Evolutionary conservation across 495 filamentous ascomycete species (phyloP).

Genomic region (Trichoderma asperelloides): DNA sequence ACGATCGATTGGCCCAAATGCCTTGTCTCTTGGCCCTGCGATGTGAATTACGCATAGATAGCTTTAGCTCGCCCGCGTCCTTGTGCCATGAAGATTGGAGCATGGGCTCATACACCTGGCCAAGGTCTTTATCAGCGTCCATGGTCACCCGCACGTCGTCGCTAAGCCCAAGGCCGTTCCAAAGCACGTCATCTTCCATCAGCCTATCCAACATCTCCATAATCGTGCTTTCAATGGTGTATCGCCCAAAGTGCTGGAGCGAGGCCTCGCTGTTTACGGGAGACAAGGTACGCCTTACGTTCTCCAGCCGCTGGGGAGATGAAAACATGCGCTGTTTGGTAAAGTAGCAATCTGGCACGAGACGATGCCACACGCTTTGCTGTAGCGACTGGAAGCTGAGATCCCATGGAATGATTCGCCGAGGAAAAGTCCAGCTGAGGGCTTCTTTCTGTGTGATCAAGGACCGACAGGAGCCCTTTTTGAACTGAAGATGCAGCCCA

Average conservation of each 20-base stretch:
- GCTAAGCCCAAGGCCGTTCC: constrained; percentile 18
- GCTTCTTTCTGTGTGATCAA: constrained; percentile 24
- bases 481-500: neutral
- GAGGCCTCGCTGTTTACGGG: constrained; percentile 24
- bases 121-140: constrained; percentile 28
- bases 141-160: constrained; percentile 23
- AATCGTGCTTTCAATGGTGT: constrained; percentile 22
- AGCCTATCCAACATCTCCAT: constrained; percentile 20
- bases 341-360: constrained; percentile 17
- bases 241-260: constrained; percentile 22
- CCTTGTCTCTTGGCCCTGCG: constrained; percentile 19
- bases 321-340: neutral
- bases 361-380: constrained; percentile 20
- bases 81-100: neutral
- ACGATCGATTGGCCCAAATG: constrained; percentile 33
- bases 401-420: constrained; percentile 25
- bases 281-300: constrained; percentile 16
- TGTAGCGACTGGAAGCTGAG: constrained; percentile 19
- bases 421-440: constrained; percentile 25
- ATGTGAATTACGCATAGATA: constrained; percentile 8
- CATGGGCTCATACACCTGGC: constrained; percentile 14
- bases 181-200: constrained; percentile 19
- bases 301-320: constrained; percentile 24
- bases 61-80: neutral
- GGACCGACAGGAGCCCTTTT: constrained; percentile 5